phyloP scores from a whole-genome alignment of 768 basidiomycete genomes.

The Hypholoma sublateritium region DNA sequence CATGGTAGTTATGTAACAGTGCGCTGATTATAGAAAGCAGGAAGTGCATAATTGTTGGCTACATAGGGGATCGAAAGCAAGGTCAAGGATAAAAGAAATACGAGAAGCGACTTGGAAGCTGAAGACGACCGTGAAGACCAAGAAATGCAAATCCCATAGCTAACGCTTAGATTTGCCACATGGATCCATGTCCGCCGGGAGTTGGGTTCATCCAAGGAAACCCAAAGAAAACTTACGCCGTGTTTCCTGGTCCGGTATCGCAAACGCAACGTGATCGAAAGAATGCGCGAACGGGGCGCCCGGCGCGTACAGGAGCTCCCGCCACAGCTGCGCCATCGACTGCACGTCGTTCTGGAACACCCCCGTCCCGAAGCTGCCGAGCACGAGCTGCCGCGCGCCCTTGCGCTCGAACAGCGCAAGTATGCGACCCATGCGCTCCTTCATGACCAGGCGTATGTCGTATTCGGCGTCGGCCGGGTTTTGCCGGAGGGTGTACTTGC shows the following conservation, averaged over 20 bases:
- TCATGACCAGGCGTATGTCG: constrained; percentile 42
- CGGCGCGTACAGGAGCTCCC: constrained; percentile 16
- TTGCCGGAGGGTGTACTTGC: constrained; percentile 12
- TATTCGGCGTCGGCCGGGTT: constrained; percentile 6
- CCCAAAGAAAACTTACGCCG: neutral
- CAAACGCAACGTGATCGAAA: constrained; percentile 61
- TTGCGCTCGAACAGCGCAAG: constrained; percentile 61
- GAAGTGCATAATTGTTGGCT: no score
- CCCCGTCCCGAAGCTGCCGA: constrained; percentile 75
- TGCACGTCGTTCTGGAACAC: constrained; percentile 61
- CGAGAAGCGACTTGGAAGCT: no score
- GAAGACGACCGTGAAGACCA: no score
- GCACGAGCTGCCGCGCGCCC: constrained; percentile 55
- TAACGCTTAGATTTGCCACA: no score
- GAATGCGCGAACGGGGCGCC: constrained; percentile 49
- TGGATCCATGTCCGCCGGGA: no score
- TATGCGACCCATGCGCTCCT: constrained; percentile 66
- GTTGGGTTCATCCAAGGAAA: neutral
- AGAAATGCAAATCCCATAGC: no score
- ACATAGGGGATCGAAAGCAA: no score
- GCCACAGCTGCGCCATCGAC: constrained; percentile 17
- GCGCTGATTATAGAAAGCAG: no score
- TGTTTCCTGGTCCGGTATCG: constrained; percentile 19
- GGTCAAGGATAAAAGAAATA: no score
- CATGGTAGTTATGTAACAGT: no score